These are phyloP conservation scores for Trametes villosa DNA, from an alignment of 768 basidiomycete genomes.

Conservation along the genomic window DNA sequence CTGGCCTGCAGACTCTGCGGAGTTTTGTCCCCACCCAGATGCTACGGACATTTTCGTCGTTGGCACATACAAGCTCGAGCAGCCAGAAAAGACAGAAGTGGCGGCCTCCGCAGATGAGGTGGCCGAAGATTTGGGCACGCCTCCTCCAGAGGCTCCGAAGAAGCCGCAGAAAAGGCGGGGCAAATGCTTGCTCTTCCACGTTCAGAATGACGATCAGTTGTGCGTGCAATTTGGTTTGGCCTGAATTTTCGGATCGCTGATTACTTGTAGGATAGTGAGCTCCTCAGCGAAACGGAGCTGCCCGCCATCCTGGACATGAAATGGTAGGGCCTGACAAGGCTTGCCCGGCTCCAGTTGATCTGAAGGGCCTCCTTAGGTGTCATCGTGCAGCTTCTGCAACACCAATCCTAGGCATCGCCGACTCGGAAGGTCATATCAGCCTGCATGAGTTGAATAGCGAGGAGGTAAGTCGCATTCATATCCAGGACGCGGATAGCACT, in stretches of 20 bases:
- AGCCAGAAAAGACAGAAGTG: conserved; percentile 24
- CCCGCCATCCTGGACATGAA: conserved; percentile 94
- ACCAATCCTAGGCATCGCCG: conserved; percentile 72
- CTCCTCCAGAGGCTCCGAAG: not conserved
- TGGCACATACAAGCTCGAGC: conserved; percentile 87
- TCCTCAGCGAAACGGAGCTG: conserved; percentile 69
- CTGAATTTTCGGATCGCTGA: not conserved
- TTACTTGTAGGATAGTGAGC: conserved; percentile 42
- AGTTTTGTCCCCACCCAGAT: conserved; percentile 80
- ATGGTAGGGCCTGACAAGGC: conserved; percentile 64
- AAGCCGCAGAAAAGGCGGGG: conserved; percentile 58
- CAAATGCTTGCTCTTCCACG: conserved; percentile 71
- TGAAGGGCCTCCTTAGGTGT: conserved; percentile 49
- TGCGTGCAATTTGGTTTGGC: conserved; percentile 30
- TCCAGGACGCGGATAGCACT: not conserved
- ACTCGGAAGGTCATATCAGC: conserved; percentile 81
- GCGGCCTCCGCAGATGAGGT: not conserved
- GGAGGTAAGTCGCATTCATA: conserved; percentile 44
- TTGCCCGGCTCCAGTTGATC: too few relatives aligned
- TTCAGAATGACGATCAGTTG: conserved; percentile 42
- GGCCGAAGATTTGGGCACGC: conserved; percentile 1
- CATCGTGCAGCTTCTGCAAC: conserved; percentile 47
- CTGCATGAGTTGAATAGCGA: conserved; percentile 59
- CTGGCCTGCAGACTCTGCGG: conserved; percentile 89
- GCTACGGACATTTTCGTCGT: conserved; percentile 73